Evolutionary conservation across 805 yeast species (phyloP).

Genomic region (Teunomyces cretensis): DNA sequence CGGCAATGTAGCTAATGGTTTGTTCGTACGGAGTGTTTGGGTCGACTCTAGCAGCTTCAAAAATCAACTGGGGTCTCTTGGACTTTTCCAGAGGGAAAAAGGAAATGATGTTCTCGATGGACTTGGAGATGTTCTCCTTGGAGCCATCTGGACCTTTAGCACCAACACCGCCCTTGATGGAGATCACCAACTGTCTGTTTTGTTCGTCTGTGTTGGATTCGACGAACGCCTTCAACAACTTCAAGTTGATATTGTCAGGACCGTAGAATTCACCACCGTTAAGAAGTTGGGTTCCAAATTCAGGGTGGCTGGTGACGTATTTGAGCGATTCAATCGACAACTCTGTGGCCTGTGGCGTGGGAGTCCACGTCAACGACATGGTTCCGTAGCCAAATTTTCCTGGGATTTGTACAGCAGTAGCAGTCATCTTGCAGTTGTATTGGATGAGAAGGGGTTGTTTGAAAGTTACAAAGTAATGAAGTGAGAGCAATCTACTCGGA

Average conservation of each 20-base stretch:
- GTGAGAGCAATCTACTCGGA: background rate
- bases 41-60: conserved; percentile 74
- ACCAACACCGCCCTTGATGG: conserved; percentile 66
- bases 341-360: conserved; percentile 53
- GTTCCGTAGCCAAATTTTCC: conserved; percentile 67
- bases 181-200: conserved; percentile 51
- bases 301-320: conserved; percentile 40
- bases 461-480: background rate
- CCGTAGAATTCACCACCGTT: conserved; percentile 86
- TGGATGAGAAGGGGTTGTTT: background rate
- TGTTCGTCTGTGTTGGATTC: conserved; percentile 54
- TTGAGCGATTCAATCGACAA: conserved; percentile 55
- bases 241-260: conserved; percentile 48
- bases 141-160: conserved; percentile 50
- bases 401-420: conserved; percentile 10
- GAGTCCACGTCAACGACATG: conserved; percentile 78
- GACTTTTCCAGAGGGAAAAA: conserved; percentile 27
- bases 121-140: conserved; percentile 43
- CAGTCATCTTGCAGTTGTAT: background rate
- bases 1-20: conserved; percentile 54
- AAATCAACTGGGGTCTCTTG: conserved; percentile 41
- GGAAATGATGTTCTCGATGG: conserved; percentile 45
- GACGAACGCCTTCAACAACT: conserved; percentile 57
- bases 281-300: conserved; percentile 51
- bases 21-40: conserved; percentile 55